These are phyloP conservation scores for Lactarius sanguifluus DNA, from an alignment of 768 basidiomycete species.

Conservation along the genomic window DNA sequence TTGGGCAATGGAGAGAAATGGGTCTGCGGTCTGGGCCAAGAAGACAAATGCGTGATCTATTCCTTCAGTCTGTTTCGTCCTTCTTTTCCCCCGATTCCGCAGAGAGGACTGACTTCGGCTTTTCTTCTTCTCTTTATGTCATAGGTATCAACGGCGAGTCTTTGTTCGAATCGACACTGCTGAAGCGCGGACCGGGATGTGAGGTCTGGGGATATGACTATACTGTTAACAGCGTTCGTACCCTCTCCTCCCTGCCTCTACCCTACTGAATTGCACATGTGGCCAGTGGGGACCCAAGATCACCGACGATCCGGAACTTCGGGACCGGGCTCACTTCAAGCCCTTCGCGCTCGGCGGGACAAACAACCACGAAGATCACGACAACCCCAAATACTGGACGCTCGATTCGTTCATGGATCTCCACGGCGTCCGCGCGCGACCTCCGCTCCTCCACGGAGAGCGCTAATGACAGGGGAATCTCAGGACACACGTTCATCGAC, in stretches of 20 bases:
- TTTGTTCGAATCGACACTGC: constrained; percentile 33
- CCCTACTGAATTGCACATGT: neutral
- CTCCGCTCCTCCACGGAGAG: too few relatives aligned
- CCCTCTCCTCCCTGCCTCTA: too few relatives aligned
- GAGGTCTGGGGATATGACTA: constrained; percentile 45
- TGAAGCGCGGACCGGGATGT: constrained; percentile 43
- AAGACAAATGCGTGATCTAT: too few relatives aligned
- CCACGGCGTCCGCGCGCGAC: constrained; percentile 44
- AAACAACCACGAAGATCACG: constrained; percentile 47
- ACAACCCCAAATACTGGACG: constrained; percentile 56
- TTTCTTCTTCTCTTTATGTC: too few relatives aligned
- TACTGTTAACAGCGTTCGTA: constrained; percentile 38
- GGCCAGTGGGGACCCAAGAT: constrained; percentile 46
- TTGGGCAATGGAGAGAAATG: too few relatives aligned
- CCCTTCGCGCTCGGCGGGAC: constrained; percentile 38
- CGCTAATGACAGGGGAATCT: too few relatives aligned
- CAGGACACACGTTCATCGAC: constrained; percentile 68
- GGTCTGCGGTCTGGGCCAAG: too few relatives aligned
- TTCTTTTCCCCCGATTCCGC: too few relatives aligned
- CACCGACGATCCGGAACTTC: constrained; percentile 34
- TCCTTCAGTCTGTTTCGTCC: too few relatives aligned
- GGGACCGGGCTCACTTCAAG: constrained; percentile 43
- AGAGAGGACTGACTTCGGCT: too few relatives aligned
- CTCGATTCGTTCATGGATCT: constrained; percentile 59
- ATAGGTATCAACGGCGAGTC: too few relatives aligned